phyloP scores from a whole-genome alignment of 148 eudicot species.

The Rhododendron kiyosumense region DNA sequence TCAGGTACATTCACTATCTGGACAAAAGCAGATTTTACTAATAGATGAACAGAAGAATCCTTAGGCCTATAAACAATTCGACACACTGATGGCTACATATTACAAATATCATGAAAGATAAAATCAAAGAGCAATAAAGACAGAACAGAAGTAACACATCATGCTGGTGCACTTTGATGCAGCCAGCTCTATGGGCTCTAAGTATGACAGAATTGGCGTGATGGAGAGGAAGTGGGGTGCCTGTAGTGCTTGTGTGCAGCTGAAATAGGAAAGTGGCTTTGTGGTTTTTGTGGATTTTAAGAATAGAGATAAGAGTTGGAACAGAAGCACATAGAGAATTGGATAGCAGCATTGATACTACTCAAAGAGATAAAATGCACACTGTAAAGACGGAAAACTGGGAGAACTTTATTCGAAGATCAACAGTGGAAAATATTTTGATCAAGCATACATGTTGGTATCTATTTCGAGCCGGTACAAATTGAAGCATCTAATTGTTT shows the following conservation, averaged over 20 bases:
- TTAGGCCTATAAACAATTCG: background rate
- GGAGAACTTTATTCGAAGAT: background rate
- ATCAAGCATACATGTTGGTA: background rate
- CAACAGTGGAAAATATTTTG: background rate
- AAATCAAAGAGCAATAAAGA: background rate
- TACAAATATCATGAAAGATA: background rate
- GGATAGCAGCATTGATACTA: background rate
- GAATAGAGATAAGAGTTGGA: background rate
- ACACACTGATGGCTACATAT: background rate
- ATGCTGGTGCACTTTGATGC: background rate
- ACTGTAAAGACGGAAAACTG: background rate
- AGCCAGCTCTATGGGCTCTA: background rate
- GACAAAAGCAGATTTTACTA: constrained; percentile 5
- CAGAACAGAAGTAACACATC: background rate
- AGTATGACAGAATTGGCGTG: background rate
- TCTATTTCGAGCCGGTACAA: background rate
- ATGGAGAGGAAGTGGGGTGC: background rate
- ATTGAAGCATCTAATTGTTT: background rate
- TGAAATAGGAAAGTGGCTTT: background rate
- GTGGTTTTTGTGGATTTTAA: background rate
- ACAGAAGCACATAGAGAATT: background rate
- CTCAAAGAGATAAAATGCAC: background rate
- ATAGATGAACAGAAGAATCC: background rate
- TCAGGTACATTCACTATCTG: constrained; percentile 75
- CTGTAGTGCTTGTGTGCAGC: background rate